phyloP scores from a whole-genome alignment of 2,329 filamentous ascomycete genomes.

The Aaosphaeria pasadenensis region DNA sequence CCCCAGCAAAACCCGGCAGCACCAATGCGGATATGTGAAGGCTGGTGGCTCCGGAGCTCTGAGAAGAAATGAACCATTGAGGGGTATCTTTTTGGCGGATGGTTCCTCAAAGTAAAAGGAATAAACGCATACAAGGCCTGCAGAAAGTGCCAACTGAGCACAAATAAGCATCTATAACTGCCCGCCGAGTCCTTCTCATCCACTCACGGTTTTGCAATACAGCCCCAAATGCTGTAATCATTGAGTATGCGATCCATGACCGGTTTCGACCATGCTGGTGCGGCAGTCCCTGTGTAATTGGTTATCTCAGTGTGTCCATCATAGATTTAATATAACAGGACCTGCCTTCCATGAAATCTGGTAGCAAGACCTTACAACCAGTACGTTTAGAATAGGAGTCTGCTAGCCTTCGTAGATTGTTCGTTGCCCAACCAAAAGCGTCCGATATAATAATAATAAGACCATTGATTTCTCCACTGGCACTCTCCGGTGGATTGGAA shows the following conservation, averaged over 20 bases:
- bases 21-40: background rate
- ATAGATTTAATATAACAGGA: background rate
- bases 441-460: background rate
- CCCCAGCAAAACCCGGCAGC: conserved; percentile 1
- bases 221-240: background rate
- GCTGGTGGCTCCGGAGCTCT: background rate
- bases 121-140: background rate
- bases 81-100: background rate
- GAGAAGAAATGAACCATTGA: background rate
- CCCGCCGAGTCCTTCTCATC: no score
- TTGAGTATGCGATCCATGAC: background rate
- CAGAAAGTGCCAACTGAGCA: background rate
- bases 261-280: background rate
- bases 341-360: background rate
- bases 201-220: background rate
- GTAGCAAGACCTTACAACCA: background rate
- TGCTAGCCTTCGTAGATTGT: background rate
- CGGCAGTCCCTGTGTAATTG: background rate
- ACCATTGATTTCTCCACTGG: background rate
- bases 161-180: no score
- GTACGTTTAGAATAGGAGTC: background rate
- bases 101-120: background rate
- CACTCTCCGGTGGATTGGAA: background rate
- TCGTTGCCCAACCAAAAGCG: background rate
- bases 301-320: no score